Percentiles rank a stretch among this genome's conserved stretches.
Evolutionary conservation across 2,329 filamentous ascomycete genomes (phyloP).

Genomic region (Blastomyces gilchristii): DNA sequence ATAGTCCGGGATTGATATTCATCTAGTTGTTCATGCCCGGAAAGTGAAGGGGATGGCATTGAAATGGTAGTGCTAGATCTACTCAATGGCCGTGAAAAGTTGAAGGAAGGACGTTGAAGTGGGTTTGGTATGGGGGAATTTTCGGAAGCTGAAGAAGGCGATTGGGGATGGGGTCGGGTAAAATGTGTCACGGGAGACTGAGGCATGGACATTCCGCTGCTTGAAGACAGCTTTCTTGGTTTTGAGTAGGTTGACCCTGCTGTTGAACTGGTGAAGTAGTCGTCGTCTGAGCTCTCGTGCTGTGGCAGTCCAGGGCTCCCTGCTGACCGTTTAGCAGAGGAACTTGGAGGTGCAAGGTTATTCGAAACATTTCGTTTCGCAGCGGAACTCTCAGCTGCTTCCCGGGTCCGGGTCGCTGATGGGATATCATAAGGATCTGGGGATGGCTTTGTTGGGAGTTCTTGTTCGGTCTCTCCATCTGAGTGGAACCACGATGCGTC

Average conservation of each 20-base stretch:
- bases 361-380: conserved; percentile 31
- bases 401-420: conserved; percentile 20
- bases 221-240: conserved; percentile 66
- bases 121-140: conserved; percentile 52
- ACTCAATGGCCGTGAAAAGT: conserved; percentile 88
- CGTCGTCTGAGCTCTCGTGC: conserved; percentile 56
- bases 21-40: conserved; percentile 40
- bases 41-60: conserved; percentile 22
- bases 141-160: conserved; percentile 77
- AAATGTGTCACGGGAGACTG: conserved; percentile 56
- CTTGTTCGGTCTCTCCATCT: conserved; percentile 5
- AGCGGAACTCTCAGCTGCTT: conserved; percentile 29
- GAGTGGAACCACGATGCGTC: conserved; percentile 14
- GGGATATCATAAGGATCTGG: conserved; percentile 18
- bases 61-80: conserved; percentile 36
- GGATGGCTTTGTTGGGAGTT: conserved; percentile 12
- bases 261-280: conserved; percentile 54
- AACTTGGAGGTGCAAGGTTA: conserved; percentile 38
- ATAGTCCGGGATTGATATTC: conserved; percentile 20
- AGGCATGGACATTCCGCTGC: conserved; percentile 52
- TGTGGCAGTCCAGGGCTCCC: conserved; percentile 52
- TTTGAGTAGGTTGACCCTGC: conserved; percentile 54
- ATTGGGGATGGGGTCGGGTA: conserved; percentile 55
- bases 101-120: conserved; percentile 67
- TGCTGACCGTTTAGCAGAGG: conserved; percentile 33